Evolutionary conservation across 176 grass and related monocot genomes (phyloP).

Genomic region (Cocos nucifera): DNA sequence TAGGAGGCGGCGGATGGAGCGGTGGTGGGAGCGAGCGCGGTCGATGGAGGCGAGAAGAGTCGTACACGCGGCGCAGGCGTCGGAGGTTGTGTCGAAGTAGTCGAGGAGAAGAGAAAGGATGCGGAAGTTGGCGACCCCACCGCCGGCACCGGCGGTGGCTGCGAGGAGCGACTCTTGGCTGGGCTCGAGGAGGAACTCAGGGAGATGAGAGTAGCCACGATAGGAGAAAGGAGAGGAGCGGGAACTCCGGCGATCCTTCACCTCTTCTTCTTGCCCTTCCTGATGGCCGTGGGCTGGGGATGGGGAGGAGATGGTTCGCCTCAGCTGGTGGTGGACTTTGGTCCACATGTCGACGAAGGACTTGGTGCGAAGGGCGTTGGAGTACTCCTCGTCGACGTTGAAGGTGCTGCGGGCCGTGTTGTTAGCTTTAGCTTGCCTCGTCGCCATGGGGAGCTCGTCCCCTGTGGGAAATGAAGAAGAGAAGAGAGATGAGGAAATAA

Average conservation of each 20-base stretch:
- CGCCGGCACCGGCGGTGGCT: neutral
- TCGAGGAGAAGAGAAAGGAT: constrained; percentile 36
- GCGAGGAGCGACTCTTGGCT: constrained; percentile 34
- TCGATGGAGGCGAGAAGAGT: constrained; percentile 38
- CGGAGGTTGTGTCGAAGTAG: constrained; percentile 55
- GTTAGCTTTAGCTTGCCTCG: too few relatives aligned
- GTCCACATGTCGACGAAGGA: constrained; percentile 80
- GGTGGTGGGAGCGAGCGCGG: constrained; percentile 41
- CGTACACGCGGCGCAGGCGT: constrained; percentile 53
- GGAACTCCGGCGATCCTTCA: neutral
- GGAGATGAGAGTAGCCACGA: constrained; percentile 13
- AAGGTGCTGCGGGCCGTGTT: neutral
- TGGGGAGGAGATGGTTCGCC: neutral
- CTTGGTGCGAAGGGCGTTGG: constrained; percentile 48
- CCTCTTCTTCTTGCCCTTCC: neutral
- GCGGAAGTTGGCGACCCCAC: neutral
- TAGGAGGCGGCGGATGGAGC: constrained; percentile 38
- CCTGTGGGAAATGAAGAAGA: too few relatives aligned
- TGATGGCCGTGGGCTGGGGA: constrained; percentile 10
- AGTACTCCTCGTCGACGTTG: constrained; percentile 83
- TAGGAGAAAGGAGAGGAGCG: constrained; percentile 28
- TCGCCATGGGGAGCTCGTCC: too few relatives aligned
- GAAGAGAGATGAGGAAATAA: too few relatives aligned
- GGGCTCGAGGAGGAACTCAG: constrained; percentile 46
- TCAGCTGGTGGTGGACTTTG: constrained; percentile 39